phyloP scores from a whole-genome alignment of 306 rosid genomes.

The Rosa lucieae region DNA sequence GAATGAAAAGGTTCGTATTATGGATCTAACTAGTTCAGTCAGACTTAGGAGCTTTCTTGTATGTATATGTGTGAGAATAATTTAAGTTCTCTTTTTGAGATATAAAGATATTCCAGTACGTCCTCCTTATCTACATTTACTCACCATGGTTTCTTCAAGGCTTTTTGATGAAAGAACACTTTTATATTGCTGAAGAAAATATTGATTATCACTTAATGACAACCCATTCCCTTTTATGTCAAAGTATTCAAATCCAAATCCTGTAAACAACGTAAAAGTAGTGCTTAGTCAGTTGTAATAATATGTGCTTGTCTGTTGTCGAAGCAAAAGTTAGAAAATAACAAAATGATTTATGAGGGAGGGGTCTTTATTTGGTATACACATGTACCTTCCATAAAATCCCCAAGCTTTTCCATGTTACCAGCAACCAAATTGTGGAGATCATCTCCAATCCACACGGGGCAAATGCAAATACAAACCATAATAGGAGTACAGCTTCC shows the following conservation, averaged over 20 bases:
- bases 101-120: not conserved
- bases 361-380: not conserved
- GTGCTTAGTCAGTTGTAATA: not conserved
- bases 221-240: not conserved
- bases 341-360: not conserved
- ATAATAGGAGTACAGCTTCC: slow-evolving; percentile 15
- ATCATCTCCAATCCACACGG: slow-evolving; percentile 27
- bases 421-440: slow-evolving; percentile 19
- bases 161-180: slow-evolving; percentile 21
- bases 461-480: slow-evolving; percentile 15
- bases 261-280: not conserved
- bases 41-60: too few species aligned
- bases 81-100: not conserved
- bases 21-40: too few species aligned
- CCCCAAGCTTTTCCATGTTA: slow-evolving; percentile 29
- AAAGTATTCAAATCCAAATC: slow-evolving; percentile 25
- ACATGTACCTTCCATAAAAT: slow-evolving; percentile 26
- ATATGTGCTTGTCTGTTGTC: not conserved
- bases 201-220: not conserved
- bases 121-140: not conserved
- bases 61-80: too few species aligned
- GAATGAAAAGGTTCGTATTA: too few species aligned
- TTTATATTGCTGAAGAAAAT: slow-evolving; percentile 13
- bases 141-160: slow-evolving; percentile 28
- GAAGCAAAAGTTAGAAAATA: not conserved